phyloP scores from a whole-genome alignment of 2,329 filamentous ascomycete species.

The Simplicillium aogashimaense region DNA sequence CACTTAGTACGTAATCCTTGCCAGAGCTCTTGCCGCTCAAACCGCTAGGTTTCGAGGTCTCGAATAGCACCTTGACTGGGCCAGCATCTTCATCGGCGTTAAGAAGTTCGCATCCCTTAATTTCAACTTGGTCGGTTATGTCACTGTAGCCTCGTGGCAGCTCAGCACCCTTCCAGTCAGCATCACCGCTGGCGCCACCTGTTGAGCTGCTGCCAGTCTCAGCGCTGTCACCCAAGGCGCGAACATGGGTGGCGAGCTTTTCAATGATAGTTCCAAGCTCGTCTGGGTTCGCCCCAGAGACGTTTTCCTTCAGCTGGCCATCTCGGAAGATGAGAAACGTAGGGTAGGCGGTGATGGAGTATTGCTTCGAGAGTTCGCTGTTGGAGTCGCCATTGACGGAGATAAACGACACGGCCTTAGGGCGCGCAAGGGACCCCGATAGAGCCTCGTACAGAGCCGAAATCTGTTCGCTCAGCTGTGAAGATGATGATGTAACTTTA shows the following conservation, averaged over 20 bases:
- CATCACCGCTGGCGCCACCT: slow-evolving; percentile 23
- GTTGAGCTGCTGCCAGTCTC: slow-evolving; percentile 31
- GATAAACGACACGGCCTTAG: slow-evolving; percentile 68
- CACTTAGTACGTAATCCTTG: slow-evolving; percentile 88
- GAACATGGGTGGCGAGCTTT: slow-evolving; percentile 59
- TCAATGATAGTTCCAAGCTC: slow-evolving; percentile 63
- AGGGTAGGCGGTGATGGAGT: slow-evolving; percentile 68
- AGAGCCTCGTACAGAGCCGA: slow-evolving; percentile 75
- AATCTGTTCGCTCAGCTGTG: slow-evolving; percentile 73
- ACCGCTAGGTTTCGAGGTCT: slow-evolving; percentile 53
- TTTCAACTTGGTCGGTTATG: slow-evolving; percentile 72
- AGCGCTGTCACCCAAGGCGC: slow-evolving; percentile 20
- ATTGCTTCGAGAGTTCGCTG: slow-evolving; percentile 61
- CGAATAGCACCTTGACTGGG: slow-evolving; percentile 64
- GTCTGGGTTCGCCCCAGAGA: slow-evolving; percentile 63
- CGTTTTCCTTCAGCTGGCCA: slow-evolving; percentile 55
- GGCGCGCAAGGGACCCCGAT: slow-evolving; percentile 57
- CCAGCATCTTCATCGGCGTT: slow-evolving; percentile 76
- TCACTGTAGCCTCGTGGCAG: slow-evolving; percentile 75
- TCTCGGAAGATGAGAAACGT: slow-evolving; percentile 87
- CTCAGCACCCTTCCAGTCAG: slow-evolving; percentile 60
- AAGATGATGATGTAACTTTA: slow-evolving; percentile 85
- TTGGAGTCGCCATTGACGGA: slow-evolving; percentile 80
- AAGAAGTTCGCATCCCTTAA: slow-evolving; percentile 72
- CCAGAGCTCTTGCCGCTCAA: slow-evolving; percentile 44